Evolutionary conservation across 2,329 filamentous ascomycete genomes (phyloP), one percentile per base, ranked within the genome.

Genomic region (Curvularia sp.): DNA sequence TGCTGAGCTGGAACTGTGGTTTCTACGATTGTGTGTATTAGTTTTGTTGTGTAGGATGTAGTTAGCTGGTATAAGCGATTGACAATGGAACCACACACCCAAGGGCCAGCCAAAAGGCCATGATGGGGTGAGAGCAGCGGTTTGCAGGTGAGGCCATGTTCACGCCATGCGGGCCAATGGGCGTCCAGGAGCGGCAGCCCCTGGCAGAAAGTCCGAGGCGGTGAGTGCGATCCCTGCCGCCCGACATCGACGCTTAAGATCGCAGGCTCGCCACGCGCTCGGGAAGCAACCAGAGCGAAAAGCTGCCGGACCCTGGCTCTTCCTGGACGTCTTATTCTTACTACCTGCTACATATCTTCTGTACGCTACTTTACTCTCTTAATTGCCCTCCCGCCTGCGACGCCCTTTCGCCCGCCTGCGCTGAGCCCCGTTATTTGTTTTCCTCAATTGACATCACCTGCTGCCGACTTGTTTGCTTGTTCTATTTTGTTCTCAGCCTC

Each of bases 121-220:
- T 38, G 24, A 55, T 55, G 46, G 52, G 15, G 44, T 38, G 52
- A 49, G 52, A 30, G n/a, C 8, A 41, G 20, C 30, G 28, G 24
- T n/a, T 24, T 31, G 35, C 33, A 42, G 50, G 57, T 74, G 64
- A 66, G 60, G 67, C 68, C 70, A 75, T 61, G 22, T 71, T 74
- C 70, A 72, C 72, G 72, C 71, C 71, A 70, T 39, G 42, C 44
- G 41, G 54, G 24, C 49, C 59, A 52, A 50, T 60, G 39, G 41
- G 44, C 41, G 49, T 47, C 49, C 33, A 22, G 8, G 9, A n/a
- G n/a, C 20, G 4, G 44, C 15, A 57, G 38, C 68, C 69, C 69
- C 67, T 69, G 67, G 65, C 68, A 68, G 62, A 69, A 72, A 30
- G 4, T 3, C 20, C 12, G 49, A 31, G 28, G 56, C 56, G 56